Evolutionary conservation across 2,329 filamentous ascomycete species (phyloP).

Genomic region (Talaromyces sp.): DNA sequence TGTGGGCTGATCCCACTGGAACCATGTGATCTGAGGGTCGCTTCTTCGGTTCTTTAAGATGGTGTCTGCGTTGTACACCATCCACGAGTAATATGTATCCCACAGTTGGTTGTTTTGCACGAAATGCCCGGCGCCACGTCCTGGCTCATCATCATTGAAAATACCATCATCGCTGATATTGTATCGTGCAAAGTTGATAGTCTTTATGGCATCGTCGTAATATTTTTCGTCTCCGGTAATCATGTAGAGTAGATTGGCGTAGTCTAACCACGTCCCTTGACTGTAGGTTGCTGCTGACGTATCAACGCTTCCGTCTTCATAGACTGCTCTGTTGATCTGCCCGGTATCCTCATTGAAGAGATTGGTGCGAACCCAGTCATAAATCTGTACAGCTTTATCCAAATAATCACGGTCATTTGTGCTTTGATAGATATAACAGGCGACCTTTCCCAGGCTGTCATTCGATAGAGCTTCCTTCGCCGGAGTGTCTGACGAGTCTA

Average conservation of each 20-base stretch:
- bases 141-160: not conserved
- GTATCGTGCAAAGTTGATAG: not conserved
- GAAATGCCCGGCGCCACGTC: not conserved
- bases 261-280: not conserved
- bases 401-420: not conserved
- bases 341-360: not conserved
- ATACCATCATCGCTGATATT: not conserved
- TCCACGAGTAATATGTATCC: not conserved
- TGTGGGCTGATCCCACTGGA: not conserved
- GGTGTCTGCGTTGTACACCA: not conserved
- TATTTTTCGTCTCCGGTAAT: not conserved
- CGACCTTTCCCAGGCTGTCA: not conserved
- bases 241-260: not conserved
- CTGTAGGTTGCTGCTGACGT: not conserved
- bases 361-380: not conserved
- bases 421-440: not conserved
- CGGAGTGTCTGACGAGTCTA: not conserved
- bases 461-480: not conserved
- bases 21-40: not conserved
- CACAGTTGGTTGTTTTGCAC: not conserved
- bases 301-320: not conserved
- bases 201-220: not conserved
- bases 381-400: not conserved
- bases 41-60: not conserved
- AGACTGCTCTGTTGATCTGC: not conserved